Evolutionary conservation across 495 filamentous ascomycete species (phyloP).

Genomic region (Penicillium flavigenum): DNA sequence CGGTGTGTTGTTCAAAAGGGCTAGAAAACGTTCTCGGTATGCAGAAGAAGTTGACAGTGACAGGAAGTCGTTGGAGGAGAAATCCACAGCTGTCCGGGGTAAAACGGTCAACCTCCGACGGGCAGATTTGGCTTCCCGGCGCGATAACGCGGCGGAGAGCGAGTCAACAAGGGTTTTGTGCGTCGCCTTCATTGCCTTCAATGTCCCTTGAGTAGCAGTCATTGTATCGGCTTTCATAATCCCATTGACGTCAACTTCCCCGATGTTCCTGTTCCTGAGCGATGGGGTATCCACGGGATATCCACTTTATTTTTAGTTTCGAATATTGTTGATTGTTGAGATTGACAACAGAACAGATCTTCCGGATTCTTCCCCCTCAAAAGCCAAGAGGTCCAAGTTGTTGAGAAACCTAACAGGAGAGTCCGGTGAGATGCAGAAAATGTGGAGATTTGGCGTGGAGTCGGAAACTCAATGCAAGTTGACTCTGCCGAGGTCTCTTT

Average conservation of each 20-base stretch:
- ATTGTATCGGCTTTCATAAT: neutral
- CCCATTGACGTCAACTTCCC: neutral
- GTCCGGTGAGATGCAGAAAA: neutral
- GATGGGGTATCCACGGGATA: neutral
- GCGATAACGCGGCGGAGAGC: conserved; percentile 38
- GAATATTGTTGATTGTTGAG: neutral
- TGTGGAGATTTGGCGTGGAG: neutral
- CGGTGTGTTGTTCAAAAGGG: conserved; percentile 34
- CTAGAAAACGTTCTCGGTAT: conserved; percentile 32
- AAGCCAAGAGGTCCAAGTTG: neutral
- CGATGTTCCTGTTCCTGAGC: conserved; percentile 2
- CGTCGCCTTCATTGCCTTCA: neutral
- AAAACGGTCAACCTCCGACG: conserved; percentile 46
- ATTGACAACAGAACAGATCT: neutral
- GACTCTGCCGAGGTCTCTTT: neutral
- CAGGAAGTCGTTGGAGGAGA: conserved; percentile 51
- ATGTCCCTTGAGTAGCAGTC: neutral
- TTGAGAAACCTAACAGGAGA: neutral
- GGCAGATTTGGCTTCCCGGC: conserved; percentile 44
- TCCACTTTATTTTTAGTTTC: neutral
- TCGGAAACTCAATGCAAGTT: neutral
- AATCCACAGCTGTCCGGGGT: conserved; percentile 37
- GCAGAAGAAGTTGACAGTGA: conserved; percentile 40
- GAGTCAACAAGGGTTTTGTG: conserved; percentile 34
- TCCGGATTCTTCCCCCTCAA: neutral